These are phyloP conservation scores for Malassezia psittaci DNA, from an alignment of 1,284 basidiomycete genomes.

Conservation along the genomic window DNA sequence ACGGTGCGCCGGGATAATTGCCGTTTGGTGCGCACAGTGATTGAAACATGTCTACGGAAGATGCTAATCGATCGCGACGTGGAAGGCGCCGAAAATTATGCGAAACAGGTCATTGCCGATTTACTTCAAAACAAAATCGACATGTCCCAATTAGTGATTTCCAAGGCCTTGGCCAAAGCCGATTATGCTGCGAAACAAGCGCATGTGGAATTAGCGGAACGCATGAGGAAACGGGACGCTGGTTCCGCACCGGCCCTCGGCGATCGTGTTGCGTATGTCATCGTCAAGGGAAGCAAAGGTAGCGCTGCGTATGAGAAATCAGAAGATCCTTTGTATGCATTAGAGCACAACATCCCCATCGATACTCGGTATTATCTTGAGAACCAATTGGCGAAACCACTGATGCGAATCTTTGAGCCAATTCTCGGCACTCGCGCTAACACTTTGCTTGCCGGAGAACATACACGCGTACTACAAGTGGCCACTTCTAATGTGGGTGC, in stretches of 20 bases:
- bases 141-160: constrained; percentile 47
- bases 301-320: constrained; percentile 45
- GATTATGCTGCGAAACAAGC: constrained; percentile 47
- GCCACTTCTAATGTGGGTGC: constrained; percentile 44
- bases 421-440: constrained; percentile 40
- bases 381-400: constrained; percentile 44
- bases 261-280: constrained; percentile 47
- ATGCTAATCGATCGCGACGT: constrained; percentile 48
- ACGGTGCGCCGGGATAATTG: constrained; percentile 48
- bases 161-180: constrained; percentile 44
- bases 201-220: constrained; percentile 45
- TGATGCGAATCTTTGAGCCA: constrained; percentile 48
- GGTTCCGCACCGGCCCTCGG: constrained; percentile 45
- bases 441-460: constrained; percentile 39
- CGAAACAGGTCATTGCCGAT: constrained; percentile 45
- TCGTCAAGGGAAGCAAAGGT: constrained; percentile 46
- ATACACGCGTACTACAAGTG: constrained; percentile 43
- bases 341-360: constrained; percentile 48
- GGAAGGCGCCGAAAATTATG: constrained; percentile 42
- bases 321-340: constrained; percentile 46
- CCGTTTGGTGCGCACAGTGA: constrained; percentile 46
- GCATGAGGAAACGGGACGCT: constrained; percentile 46
- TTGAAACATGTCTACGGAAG: constrained; percentile 46
- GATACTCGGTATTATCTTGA: constrained; percentile 48
- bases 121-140: constrained; percentile 48